Base-by-base conservation (phyloP, 768 basidiomycete species). In the Suillus brevipes region DNA sequence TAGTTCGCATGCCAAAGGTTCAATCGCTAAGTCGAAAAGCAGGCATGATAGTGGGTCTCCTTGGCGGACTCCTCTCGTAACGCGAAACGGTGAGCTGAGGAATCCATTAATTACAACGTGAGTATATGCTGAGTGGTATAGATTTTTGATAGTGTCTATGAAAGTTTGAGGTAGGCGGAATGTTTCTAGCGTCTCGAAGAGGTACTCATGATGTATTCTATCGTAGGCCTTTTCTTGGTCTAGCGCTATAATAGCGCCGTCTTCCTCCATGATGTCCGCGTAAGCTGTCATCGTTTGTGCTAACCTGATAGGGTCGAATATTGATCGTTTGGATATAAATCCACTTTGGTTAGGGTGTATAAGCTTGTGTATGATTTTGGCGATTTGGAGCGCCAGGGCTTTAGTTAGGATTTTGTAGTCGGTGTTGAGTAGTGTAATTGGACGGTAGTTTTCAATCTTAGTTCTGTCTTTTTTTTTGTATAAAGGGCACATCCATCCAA, bases 301-400 rank as follows among this genome's bases (percentile, higher is more conserved):
- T 0, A 80, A 73, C 1, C 71, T 34, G 0, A 73, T 78, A 0
- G 79, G 78, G 70, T 82, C 72, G 0, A 64, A 66, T 6, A 83
- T 79, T 0, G 65, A 63, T 14, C 78, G 28, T 0, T 73, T 76
- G 14, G 64, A 69, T 0, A 83, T 69, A 34, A 83, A 83, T 0
- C 82, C 81, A 0, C 80, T 74, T 66, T 82, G 81, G 71, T 77
- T 68, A 8, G 14, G 20, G 62, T 82, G 78, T 1, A 82, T 72
- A 0, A 79, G 20, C 4, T 4, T 45, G 4, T 45, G 1, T 23
- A 20, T 0, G 0, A n/a, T 4, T 0, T 2, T 1, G 3, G 69
- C 72, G 0, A 78, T 60, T 59, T 70, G 68, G 0, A 65, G 65
- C 0, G 76, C 61, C 0, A 79, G 67, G 0, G 49, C 64, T 52